Evolutionary conservation across 805 yeast species (phyloP).

Genomic region (Maudiozyma pseudohumilis): DNA sequence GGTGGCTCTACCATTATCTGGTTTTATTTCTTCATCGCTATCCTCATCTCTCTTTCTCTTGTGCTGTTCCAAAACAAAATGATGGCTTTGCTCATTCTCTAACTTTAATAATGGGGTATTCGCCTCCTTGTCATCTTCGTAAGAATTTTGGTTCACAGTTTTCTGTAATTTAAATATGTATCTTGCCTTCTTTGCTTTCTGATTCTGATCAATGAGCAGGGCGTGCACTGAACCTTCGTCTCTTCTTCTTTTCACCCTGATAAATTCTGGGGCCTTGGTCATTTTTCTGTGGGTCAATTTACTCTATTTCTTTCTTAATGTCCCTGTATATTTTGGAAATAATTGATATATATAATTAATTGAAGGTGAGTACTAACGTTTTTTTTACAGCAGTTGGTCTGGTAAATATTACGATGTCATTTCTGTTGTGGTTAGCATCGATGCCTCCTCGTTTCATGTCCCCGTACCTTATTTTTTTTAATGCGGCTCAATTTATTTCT

Average conservation of each 20-base stretch:
- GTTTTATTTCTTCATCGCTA: slow-evolving; percentile 6
- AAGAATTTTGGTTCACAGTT: slow-evolving; percentile 33
- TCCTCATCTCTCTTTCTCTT: slow-evolving; percentile 18
- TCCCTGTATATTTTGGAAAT: too few relatives aligned
- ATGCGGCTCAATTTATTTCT: too few relatives aligned
- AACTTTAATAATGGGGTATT: slow-evolving; percentile 22
- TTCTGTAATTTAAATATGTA: slow-evolving; percentile 39
- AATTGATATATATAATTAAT: too few relatives aligned
- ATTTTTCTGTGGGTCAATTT: too few relatives aligned
- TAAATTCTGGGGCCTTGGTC: slow-evolving; percentile 42
- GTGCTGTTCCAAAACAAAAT: slow-evolving; percentile 26
- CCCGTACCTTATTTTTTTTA: too few relatives aligned
- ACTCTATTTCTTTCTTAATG: too few relatives aligned
- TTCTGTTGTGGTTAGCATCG: too few relatives aligned
- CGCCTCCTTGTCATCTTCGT: slow-evolving; percentile 20
- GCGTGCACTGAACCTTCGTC: slow-evolving; percentile 86
- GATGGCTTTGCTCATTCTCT: slow-evolving; percentile 16
- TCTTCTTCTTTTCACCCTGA: slow-evolving; percentile 79
- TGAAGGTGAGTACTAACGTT: too few relatives aligned
- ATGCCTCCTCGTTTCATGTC: too few relatives aligned
- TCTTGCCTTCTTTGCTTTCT: slow-evolving; percentile 25
- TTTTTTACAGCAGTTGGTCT: too few relatives aligned
- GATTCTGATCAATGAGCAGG: slow-evolving; percentile 33
- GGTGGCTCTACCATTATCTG: slow-evolving; percentile 6
- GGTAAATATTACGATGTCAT: too few relatives aligned